phyloP scores from a whole-genome alignment of 2,329 filamentous ascomycete species.

The Basipetospora chlamydospora region DNA sequence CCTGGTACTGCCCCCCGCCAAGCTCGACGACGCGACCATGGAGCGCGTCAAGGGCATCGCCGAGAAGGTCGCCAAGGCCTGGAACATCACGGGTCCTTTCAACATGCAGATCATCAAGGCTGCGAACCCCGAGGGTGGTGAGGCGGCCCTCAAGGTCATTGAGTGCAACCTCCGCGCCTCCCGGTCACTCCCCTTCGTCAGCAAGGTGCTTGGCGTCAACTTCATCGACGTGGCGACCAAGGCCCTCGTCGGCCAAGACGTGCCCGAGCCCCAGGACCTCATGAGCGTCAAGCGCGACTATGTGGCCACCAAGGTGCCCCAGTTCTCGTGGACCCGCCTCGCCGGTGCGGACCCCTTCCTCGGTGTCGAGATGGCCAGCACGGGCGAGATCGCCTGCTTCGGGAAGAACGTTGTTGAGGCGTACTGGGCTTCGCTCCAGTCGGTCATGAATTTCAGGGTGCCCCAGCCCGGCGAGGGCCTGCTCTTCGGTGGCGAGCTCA shows the following conservation, averaged over 20 bases:
- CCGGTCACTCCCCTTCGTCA: conserved; percentile 95
- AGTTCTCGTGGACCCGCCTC: conserved; percentile 97
- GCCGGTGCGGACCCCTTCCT: conserved; percentile 95
- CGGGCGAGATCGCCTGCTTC: conserved; percentile 97
- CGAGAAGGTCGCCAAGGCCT: conserved; percentile 88
- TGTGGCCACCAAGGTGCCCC: conserved; percentile 90
- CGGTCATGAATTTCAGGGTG: conserved; percentile 88
- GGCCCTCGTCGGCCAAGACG: conserved; percentile 71
- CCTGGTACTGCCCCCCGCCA: conserved; percentile 74
- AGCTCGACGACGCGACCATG: conserved; percentile 64
- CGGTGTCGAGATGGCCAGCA: conserved; percentile 93
- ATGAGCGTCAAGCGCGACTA: conserved; percentile 87
- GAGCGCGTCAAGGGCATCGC: conserved; percentile 89
- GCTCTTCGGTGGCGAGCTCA: conserved; percentile 76
- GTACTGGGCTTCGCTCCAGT: conserved; percentile 94
- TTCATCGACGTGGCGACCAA: conserved; percentile 94
- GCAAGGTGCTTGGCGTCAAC: conserved; percentile 91
- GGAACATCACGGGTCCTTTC: conserved; percentile 95
- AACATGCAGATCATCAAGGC: conserved; percentile 99
- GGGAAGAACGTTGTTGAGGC: conserved; percentile 91
- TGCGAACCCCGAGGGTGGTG: conserved; percentile 56
- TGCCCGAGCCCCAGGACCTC: conserved; percentile 72
- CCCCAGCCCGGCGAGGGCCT: conserved; percentile 91
- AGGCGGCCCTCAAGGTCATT: conserved; percentile 79
- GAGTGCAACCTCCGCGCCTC: conserved; percentile 97